These are phyloP conservation scores for Aspergillus calidoustus DNA, from an alignment of 2,329 filamentous ascomycete genomes.

Conservation along the genomic window DNA sequence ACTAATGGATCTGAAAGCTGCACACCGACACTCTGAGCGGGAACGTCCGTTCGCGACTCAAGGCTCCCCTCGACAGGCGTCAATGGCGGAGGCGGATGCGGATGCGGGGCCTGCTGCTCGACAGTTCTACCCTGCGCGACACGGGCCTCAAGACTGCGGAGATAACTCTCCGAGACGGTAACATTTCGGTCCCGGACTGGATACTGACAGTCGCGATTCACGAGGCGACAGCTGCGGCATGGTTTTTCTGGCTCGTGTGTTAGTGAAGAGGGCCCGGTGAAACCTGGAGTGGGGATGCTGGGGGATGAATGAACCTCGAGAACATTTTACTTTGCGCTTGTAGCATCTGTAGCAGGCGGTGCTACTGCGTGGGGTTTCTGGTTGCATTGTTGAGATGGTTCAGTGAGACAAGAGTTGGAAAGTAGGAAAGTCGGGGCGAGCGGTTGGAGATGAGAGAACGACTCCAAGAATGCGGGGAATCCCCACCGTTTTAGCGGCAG, in stretches of 20 bases:
- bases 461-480: not conserved
- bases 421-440: not conserved
- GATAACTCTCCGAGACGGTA: slow-evolving; percentile 1
- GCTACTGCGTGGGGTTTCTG: not conserved
- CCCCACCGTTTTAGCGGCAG: not conserved
- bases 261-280: not conserved
- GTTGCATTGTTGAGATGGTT: not conserved
- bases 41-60: not conserved
- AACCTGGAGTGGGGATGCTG: not conserved
- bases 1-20: not conserved
- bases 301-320: not conserved
- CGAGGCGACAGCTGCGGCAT: not conserved
- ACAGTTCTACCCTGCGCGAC: not conserved
- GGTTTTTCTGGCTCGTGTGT: not conserved
- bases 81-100: not conserved
- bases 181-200: not conserved
- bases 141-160: not conserved
- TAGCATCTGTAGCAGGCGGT: slow-evolving; percentile 9
- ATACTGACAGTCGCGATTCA: not conserved
- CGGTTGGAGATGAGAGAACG: not conserved
- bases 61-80: not conserved
- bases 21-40: not conserved
- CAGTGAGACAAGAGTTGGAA: not conserved
- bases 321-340: slow-evolving; percentile 12
- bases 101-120: not conserved